These are phyloP conservation scores for Hansenula sp. DNA, from an alignment of 1,139 yeast species.

Conservation along the genomic window DNA sequence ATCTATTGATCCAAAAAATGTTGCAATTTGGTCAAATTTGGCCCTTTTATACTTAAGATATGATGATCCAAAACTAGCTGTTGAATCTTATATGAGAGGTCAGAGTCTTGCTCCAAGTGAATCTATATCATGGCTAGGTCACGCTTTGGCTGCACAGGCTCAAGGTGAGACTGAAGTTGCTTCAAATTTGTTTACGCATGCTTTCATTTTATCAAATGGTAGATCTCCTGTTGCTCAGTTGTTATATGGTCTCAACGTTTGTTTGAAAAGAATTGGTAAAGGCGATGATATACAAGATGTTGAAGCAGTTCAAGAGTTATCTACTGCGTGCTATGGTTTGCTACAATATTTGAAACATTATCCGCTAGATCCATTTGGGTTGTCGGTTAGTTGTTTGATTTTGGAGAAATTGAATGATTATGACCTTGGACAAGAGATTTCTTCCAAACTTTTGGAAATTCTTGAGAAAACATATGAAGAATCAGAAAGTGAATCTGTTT, in stretches of 20 bases:
- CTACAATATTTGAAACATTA: conserved; percentile 62
- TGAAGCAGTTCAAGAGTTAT: conserved; percentile 58
- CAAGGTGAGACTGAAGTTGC: conserved; percentile 53
- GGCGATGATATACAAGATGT: conserved; percentile 46
- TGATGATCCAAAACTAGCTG: conserved; percentile 70
- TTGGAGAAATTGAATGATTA: conserved; percentile 71
- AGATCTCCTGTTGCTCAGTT: conserved; percentile 66
- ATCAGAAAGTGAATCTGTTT: conserved; percentile 42
- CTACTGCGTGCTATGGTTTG: conserved; percentile 69
- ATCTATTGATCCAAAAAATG: conserved; percentile 63
- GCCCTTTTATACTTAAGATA: conserved; percentile 70
- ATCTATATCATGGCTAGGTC: conserved; percentile 82
- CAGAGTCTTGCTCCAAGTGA: conserved; percentile 80
- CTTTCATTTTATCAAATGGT: conserved; percentile 74
- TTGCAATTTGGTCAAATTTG: conserved; percentile 73
- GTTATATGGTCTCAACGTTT: conserved; percentile 59
- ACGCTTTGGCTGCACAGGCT: conserved; percentile 64
- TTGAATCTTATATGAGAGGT: conserved; percentile 66
- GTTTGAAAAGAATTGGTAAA: conserved; percentile 36
- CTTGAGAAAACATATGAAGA: conserved; percentile 59
- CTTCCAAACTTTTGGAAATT: conserved; percentile 40
- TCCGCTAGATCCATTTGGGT: conserved; percentile 62
- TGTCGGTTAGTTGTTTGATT: conserved; percentile 52
- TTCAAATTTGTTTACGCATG: conserved; percentile 63
- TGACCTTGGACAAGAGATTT: conserved; percentile 45